phyloP scores from a whole-genome alignment of 306 rosid genomes.

The Datisca glomerata region DNA sequence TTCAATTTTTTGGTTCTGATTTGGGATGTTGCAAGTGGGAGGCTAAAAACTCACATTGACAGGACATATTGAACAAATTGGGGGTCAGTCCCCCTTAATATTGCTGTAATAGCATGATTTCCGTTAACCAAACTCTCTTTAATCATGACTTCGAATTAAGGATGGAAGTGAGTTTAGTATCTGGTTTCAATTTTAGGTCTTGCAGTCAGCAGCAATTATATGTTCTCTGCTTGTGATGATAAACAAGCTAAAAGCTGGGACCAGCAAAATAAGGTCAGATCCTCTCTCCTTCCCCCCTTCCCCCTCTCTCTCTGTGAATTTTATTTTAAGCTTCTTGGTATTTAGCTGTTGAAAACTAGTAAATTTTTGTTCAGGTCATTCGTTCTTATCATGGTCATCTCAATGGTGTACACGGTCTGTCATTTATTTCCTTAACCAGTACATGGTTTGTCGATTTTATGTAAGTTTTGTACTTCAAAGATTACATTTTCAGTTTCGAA shows the following conservation, averaged over 20 bases:
- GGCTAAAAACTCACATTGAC: constrained; percentile 80
- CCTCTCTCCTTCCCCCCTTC: not conserved
- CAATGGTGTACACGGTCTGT: too few relatives aligned
- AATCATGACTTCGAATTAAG: not conserved
- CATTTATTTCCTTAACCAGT: too few relatives aligned
- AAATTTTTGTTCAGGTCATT: constrained; percentile 49
- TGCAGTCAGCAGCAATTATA: constrained; percentile 73
- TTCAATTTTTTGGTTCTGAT: constrained; percentile 39
- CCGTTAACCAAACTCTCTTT: too few relatives aligned
- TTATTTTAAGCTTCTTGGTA: not conserved
- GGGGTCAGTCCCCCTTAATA: constrained; percentile 48
- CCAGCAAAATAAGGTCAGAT: constrained; percentile 85
- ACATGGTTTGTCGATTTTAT: too few relatives aligned
- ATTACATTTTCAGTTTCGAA: too few relatives aligned
- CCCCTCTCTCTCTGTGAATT: too few relatives aligned
- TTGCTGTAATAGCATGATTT: constrained; percentile 5
- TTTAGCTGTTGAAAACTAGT: constrained; percentile 2
- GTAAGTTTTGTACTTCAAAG: too few relatives aligned
- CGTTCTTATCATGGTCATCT: constrained; percentile 96
- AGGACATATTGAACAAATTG: constrained; percentile 90
- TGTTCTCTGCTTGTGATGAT: constrained; percentile 99
- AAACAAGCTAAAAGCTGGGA: constrained; percentile 99
- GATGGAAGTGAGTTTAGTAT: constrained; percentile 1
- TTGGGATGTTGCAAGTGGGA: constrained; percentile 95
- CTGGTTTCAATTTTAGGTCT: constrained; percentile 53